Evolutionary conservation across 306 rosid genomes (phyloP), one percentile per base, ranked within the genome.

Genomic region (Crotalaria pallida): DNA sequence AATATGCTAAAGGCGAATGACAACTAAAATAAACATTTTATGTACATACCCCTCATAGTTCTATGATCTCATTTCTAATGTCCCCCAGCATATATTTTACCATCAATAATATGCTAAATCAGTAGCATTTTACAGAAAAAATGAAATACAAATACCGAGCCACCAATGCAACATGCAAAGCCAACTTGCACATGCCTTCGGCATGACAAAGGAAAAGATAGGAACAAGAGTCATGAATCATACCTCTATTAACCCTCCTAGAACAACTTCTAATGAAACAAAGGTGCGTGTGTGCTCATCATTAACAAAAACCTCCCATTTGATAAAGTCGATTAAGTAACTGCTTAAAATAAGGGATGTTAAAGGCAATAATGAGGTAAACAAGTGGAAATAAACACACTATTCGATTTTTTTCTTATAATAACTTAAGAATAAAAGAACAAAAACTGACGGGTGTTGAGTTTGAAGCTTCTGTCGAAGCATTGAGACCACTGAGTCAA

Each of bases 241-340:
- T 66, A 90, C 97, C 98, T 94, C 91, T 67, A 65, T 78, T 57
- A 90, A 73, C 33, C 98, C 98, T 68, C 84, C 70, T 22, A 83
- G 71, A 70, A 84, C 44, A 53, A 94, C 83, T 84, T 87, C 97
- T 7, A 81, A 8, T 0, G 97, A 90, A 48, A 90, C 59, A 84
- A 94, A 94, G 58, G 92, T 88, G 34, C 92, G 96, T 1, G 98
- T 85, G 22, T 29, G 69, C 43, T 94, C 97, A 73, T 90, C 97
- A 23, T 94, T 94, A n/a, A 87, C 75, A 49, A 90, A 90, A 74
- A 84, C 86, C 67, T 88, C 97, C 97, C 97, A 94, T 72, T 84
- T 87, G 79, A 78, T 70, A 53, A 88, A 90, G 84, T 86, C 92
- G 22, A 90, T 90, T 89, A 84, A 87, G 65, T 77, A 94, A 34